A percentile compares a stretch with the other conserved stretches of the same genome.
Evolutionary conservation across 495 filamentous ascomycete genomes (phyloP).

Genomic region (Trichoderma orchidacearum): DNA sequence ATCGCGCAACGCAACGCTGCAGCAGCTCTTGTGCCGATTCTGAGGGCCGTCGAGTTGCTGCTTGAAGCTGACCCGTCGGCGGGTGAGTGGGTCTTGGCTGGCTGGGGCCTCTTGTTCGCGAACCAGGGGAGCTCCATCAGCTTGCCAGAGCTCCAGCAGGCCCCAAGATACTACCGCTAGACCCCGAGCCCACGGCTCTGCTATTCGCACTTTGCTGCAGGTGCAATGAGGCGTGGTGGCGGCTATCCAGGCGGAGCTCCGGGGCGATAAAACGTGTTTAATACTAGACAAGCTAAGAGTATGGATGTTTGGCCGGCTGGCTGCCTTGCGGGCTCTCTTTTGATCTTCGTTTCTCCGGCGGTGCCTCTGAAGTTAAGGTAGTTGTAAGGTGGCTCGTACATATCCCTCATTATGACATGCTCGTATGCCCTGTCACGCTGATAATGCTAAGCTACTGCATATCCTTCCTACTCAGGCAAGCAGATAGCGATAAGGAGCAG

Average conservation of each 20-base stretch:
- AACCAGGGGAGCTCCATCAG: background rate
- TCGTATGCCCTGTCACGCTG: background rate
- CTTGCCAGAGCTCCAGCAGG: background rate
- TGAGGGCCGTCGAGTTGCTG: background rate
- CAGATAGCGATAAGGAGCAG: background rate
- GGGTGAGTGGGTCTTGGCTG: background rate
- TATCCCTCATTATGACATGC: background rate
- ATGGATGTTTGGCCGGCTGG: background rate
- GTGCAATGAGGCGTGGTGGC: background rate
- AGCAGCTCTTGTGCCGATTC: background rate
- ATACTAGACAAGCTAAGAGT: no score
- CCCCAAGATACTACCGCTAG: background rate
- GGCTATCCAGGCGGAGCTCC: background rate
- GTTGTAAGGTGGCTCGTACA: background rate
- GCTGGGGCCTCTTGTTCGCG: background rate
- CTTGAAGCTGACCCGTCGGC: background rate
- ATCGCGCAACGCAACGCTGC: background rate
- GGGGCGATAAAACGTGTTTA: background rate
- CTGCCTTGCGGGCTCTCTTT: background rate
- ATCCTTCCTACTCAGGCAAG: background rate
- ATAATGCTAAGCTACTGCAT: background rate
- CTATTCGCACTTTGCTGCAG: background rate
- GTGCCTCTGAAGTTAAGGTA: background rate
- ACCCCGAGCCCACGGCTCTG: background rate
- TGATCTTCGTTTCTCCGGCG: background rate